phyloP scores from a whole-genome alignment of 2,329 filamentous ascomycete species.

The Stachybotrys chartarum region DNA sequence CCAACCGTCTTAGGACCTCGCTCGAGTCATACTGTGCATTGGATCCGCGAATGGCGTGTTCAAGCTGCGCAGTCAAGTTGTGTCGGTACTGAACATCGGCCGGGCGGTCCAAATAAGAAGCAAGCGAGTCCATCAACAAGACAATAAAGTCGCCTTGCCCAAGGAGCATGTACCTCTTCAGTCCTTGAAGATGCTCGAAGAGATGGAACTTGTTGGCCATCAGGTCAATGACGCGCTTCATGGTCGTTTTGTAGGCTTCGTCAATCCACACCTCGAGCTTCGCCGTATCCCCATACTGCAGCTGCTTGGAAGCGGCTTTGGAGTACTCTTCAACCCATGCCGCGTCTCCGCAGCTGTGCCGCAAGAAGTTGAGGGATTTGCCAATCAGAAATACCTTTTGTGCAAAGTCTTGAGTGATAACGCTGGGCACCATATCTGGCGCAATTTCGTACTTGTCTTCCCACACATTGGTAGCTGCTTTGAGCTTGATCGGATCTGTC shows the following conservation, averaged over 20 bases:
- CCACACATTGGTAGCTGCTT: conserved; percentile 84
- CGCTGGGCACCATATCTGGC: conserved; percentile 81
- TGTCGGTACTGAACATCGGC: conserved; percentile 97
- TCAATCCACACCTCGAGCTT: conserved; percentile 91
- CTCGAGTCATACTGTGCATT: conserved; percentile 94
- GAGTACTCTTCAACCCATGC: conserved; percentile 95
- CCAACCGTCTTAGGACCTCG: conserved; percentile 83
- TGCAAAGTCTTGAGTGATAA: conserved; percentile 88
- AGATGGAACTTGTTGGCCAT: conserved; percentile 95
- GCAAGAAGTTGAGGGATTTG: conserved; percentile 96
- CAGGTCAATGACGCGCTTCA: conserved; percentile 86
- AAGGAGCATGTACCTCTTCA: conserved; percentile 91
- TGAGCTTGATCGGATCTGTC: conserved; percentile 42
- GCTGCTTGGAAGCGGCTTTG: conserved; percentile 83
- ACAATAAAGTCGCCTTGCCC: conserved; percentile 97
- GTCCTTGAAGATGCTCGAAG: conserved; percentile 81
- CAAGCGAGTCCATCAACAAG: conserved; percentile 90
- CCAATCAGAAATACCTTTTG: conserved; percentile 96
- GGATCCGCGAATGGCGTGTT: conserved; percentile 93
- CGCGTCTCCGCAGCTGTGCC: conserved; percentile 88
- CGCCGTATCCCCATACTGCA: conserved; percentile 87
- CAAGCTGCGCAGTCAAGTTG: conserved; percentile 92
- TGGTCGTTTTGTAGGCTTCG: conserved; percentile 95
- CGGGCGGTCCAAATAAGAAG: conserved; percentile 85
- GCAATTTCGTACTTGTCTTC: conserved; percentile 93